These are phyloP conservation scores for Barbatosphaeria neglecta DNA, from an alignment of 495 filamentous ascomycete genomes.

Conservation along the genomic window DNA sequence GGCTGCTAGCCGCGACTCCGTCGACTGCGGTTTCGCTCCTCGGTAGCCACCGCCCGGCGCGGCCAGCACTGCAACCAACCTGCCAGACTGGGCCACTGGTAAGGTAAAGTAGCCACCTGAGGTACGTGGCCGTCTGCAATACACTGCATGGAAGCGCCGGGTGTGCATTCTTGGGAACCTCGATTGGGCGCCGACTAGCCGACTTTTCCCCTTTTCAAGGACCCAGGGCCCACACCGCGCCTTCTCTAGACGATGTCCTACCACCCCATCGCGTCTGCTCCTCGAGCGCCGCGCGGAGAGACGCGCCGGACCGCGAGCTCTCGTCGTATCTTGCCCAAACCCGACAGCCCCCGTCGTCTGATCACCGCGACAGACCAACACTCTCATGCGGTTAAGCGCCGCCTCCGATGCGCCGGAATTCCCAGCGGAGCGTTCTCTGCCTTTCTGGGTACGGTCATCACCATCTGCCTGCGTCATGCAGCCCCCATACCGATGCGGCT, in stretches of 20 bases:
- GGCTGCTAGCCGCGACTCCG: too few relatives aligned
- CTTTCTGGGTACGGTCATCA: too few relatives aligned
- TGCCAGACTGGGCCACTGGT: too few relatives aligned
- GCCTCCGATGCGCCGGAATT: neutral
- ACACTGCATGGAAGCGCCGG: conserved; percentile 2
- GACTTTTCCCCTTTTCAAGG: neutral
- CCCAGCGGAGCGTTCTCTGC: neutral
- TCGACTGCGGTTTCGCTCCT: too few relatives aligned
- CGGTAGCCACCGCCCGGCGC: too few relatives aligned
- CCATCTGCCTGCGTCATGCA: too few relatives aligned
- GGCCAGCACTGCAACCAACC: too few relatives aligned
- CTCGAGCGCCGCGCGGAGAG: neutral
- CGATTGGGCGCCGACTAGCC: neutral
- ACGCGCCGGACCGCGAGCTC: neutral
- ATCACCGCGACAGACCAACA: neutral
- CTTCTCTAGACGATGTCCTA: neutral
- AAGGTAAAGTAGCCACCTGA: too few relatives aligned
- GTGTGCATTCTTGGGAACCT: neutral
- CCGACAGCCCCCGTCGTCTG: neutral
- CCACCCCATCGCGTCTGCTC: neutral
- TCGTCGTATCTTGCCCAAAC: neutral
- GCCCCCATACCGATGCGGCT: neutral
- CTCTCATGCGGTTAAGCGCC: neutral
- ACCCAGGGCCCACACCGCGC: neutral
- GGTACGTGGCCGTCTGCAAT: too few relatives aligned